Evolutionary conservation across 352 stramenopile genomes (phyloP), one percentile per base, ranked within the genome.

Genomic region (Globisporangium camurandrum): DNA sequence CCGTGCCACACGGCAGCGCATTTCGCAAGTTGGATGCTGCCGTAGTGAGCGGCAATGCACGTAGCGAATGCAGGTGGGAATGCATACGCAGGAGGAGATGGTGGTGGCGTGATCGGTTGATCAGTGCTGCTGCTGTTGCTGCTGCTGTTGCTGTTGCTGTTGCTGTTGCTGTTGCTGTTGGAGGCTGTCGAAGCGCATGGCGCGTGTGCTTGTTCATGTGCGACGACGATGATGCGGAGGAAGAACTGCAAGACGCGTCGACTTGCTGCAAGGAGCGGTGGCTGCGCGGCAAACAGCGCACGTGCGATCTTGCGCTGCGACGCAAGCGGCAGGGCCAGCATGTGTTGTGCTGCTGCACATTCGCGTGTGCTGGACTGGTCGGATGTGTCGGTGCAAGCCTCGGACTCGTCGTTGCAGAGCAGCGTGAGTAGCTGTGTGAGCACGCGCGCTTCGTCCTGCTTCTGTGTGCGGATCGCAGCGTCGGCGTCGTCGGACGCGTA

Each of bases 1-100:
- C 81, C 78, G 45, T 90, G 76, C 81, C 81, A 93, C n/a, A 93
- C 81, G 59, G 88, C 77, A 57, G 88, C 81, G 47, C 81, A 92
- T 64, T 92, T 92, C 49, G 67, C 75, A 6, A 69, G 73, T 66
- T 84, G 69, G 9, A 86, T 71, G 26, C 68, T 84, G 44, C 77
- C 81, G 54, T 86, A 89, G 12, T 61, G 54, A 3, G 60, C 51
- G 1, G 70, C 52, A 16, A 89, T 39, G 45, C 78, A 89, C 36
- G 54, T 46, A 26, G 69, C 61, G 46, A 87, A 83, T 17, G 52
- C 61, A 17, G 62, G 23, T 8, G 57, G 75, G 47, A 66, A 69
- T n/a, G n/a, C n/a, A n/a, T n/a, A n/a, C n/a, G 34, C 46, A 51
- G 36, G 71, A 78, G 4, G 27, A 54, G 5, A 66, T 64, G 3